Percentiles rank a stretch among this genome's conserved stretches.
phyloP scores from a whole-genome alignment of 2,329 filamentous ascomycete genomes.

The Ilyonectria mors-panacis region DNA sequence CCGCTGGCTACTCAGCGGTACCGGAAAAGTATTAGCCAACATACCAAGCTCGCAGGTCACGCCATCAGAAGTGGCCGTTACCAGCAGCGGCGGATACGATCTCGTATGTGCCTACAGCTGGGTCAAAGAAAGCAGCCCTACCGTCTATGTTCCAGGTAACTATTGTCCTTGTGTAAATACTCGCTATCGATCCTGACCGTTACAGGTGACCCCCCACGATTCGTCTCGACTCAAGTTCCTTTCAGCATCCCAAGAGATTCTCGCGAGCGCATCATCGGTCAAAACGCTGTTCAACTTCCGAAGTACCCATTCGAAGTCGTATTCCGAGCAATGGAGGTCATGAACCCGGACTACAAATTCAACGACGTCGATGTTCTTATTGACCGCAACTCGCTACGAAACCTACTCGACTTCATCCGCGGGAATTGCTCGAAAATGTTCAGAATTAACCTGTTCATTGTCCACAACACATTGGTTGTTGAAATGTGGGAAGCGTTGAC shows the following conservation, averaged over 20 bases:
- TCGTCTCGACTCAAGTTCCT: neutral
- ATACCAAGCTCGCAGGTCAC: neutral
- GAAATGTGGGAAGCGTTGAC: constrained; percentile 28
- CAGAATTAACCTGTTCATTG: constrained; percentile 33
- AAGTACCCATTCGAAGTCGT: constrained; percentile 48
- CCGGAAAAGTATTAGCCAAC: neutral
- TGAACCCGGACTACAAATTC: constrained; percentile 44
- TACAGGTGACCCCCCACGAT: constrained; percentile 21
- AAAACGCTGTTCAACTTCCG: constrained; percentile 28
- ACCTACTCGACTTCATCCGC: constrained; percentile 45
- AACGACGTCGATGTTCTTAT: constrained; percentile 49
- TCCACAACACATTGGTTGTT: constrained; percentile 35
- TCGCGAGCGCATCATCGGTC: constrained; percentile 30
- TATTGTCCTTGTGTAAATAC: rapidly evolving
- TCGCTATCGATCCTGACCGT: neutral
- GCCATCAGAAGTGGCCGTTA: neutral
- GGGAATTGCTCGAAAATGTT: constrained; percentile 32
- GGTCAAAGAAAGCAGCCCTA: constrained; percentile 5
- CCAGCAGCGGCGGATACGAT: constrained; percentile 13
- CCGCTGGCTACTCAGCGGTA: neutral
- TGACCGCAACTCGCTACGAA: constrained; percentile 44
- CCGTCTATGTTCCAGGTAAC: constrained; percentile 31
- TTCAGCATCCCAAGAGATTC: constrained; percentile 15
- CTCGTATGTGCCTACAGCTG: constrained; percentile 38
- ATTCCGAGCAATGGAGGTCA: constrained; percentile 46